Evolutionary conservation across 2,329 filamentous ascomycete genomes (phyloP), one percentile per base, ranked within the genome.

Genomic region (Xylaria digitata): DNA sequence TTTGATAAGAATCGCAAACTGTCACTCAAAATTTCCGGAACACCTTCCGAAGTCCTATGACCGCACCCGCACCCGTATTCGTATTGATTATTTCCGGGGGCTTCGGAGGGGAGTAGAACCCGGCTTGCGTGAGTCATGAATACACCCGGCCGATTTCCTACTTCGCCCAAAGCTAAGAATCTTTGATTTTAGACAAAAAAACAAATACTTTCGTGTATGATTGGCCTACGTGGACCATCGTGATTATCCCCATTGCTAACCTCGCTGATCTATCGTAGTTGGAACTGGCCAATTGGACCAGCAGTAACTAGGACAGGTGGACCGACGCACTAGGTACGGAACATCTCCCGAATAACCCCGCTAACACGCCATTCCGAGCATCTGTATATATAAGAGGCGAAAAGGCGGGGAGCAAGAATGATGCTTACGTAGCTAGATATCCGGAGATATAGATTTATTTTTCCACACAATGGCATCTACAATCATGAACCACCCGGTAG

Each of bases 401-500:
- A 42, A 19, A 9, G 19, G 19, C 3, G 5, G 30, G 15, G 15
- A 19, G 3, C 7, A 7, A 32, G 30, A 37, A 17, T 32, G 21
- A 15, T 48, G 13, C 17, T 37, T 13, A 37, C 34, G 6, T 52
- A 32, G 26, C 3, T 50, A 34, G n/a, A 11, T 40, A 26, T 40
- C 32, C 17, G 11, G 17, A 2, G 13, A 42, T 54, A 1, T 21
- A n/a, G 11, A 54, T 42, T n/a, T 15, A 42, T 54, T n/a, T n/a
- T 13, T n/a, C 15, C 7, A 21, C 3, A 2, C 11, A 7, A 59
- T 54, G 48, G 55, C 60, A 2, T 23, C 49, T 21, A 2, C 21
- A 9, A 61, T 43, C 46, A 68, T 68, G 65, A 53, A 65, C 1
- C 65, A 68, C 57, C 57, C 61, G 9, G 68, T 71, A 9, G 58